Evolutionary conservation across 2,329 filamentous ascomycete genomes (phyloP), one percentile per base, ranked within the genome.

Genomic region (Ilyonectria destructans): DNA sequence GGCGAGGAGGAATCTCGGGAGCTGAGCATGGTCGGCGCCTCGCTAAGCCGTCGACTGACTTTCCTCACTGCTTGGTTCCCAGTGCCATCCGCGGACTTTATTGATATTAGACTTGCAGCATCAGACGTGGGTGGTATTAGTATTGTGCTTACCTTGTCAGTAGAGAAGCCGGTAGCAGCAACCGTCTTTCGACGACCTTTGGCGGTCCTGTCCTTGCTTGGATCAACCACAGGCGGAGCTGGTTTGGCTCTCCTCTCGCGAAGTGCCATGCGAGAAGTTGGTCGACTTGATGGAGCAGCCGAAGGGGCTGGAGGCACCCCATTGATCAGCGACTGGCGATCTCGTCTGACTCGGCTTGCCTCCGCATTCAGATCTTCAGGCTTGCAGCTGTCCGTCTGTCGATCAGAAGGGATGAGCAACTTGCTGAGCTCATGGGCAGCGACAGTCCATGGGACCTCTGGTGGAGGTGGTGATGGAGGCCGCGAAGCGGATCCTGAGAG

Each of bases 341-440:
- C 93, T 74, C 88, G 85, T 74, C 92, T 83, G 69, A 86, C 82
- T 73, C 90, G 82, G 61, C 88, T 89, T 23, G 90, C 90, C 77
- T 93, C 91, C 0, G 88, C 88, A 67, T 92, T 92, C 7, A 98
- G 86, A 52, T 98, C 95, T 73, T 97, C 93, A 9, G 91, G 87
- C 35, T 86, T 92, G 80, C 88, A 94, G 81, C 95, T 97, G 59
- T 86, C 87, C 0, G 92, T 95, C 73, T 94, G 90, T 4, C 95
- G 89, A 71, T 92, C 87, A 0, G 85, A 85, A 0, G 96, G 96
- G 64, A 98, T 92, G 23, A 98, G 87, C 5, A 97, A 80, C 77
- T 93, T 95, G 75, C 91, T 93, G 13, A 98, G 83, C 78, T 97
- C 95, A 74, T 94, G 89, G 0, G 93, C 89, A n/a, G 95, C 95